Conservation (phyloP, 2,329 filamentous ascomycete genomes). For the Colletotrichum scovillei region DNA sequence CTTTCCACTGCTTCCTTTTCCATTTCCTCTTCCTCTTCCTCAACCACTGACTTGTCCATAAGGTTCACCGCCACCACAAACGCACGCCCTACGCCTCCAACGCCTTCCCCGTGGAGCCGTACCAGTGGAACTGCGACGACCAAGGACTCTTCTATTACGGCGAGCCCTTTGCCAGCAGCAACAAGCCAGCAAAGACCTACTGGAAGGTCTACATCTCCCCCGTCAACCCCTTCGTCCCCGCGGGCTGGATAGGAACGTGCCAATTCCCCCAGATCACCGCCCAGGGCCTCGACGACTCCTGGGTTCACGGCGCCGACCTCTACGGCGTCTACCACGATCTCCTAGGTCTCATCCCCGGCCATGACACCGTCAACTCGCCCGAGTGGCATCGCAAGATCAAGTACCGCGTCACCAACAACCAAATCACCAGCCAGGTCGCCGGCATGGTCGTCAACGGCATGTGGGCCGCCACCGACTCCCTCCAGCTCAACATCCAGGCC, state of each 20-base stretch:
- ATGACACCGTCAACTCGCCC: conserved; percentile 43
- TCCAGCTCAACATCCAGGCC: conserved; percentile 58
- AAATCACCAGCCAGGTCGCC: conserved; percentile 84
- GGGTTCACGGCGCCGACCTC: conserved; percentile 80
- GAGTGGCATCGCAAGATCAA: conserved; percentile 58
- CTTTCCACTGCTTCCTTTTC: not conserved
- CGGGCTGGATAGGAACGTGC: conserved; percentile 79
- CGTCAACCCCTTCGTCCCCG: conserved; percentile 73
- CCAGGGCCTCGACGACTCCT: conserved; percentile 78
- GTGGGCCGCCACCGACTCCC: conserved; percentile 59
- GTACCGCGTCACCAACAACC: conserved; percentile 84
- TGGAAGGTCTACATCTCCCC: conserved; percentile 73
- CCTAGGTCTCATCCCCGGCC: conserved; percentile 72
- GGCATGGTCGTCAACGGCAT: conserved; percentile 80
- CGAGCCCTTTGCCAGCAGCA: conserved; percentile 62
- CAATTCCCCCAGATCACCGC: conserved; percentile 85
- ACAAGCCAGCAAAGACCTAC: conserved; percentile 64
- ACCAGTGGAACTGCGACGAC: conserved; percentile 79
- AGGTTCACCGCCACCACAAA: conserved; percentile 88
- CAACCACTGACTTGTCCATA: not conserved
- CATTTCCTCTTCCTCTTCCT: not conserved
- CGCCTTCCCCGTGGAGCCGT: conserved; percentile 78
- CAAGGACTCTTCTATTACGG: conserved; percentile 78
- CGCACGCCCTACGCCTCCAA: conserved; percentile 84
- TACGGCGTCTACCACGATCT: conserved; percentile 80